phyloP scores from a whole-genome alignment of 345 rosid species.

The Acer yangbiense region DNA sequence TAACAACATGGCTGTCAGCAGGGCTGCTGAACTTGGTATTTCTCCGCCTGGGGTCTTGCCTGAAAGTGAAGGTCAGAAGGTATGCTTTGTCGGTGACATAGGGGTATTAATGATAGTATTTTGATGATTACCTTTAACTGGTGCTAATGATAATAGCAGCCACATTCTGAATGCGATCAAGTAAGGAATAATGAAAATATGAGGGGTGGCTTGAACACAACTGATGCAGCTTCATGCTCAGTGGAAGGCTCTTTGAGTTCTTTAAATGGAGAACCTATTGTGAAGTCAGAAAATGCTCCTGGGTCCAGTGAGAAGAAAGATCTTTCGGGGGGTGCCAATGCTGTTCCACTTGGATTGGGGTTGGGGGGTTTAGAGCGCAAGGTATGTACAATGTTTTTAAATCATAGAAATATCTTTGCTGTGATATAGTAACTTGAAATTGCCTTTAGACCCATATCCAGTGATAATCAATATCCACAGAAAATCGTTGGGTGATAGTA shows the following conservation, averaged over 20 bases:
- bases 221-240: slow-evolving; percentile 34
- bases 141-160: slow-evolving; percentile 32
- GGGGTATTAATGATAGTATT: not conserved
- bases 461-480: too few species aligned
- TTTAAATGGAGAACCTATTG: slow-evolving; percentile 32
- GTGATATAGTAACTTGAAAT: not conserved
- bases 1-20: slow-evolving; percentile 26
- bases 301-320: slow-evolving; percentile 44
- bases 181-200: slow-evolving; percentile 27
- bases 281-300: slow-evolving; percentile 36
- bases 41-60: slow-evolving; percentile 21
- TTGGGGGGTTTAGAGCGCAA: slow-evolving; percentile 78
- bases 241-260: slow-evolving; percentile 30
- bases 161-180: slow-evolving; percentile 29
- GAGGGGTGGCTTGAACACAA: slow-evolving; percentile 35
- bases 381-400: slow-evolving; percentile 42
- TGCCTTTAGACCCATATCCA: not conserved
- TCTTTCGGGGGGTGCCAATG: slow-evolving; percentile 34
- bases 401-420: not conserved
- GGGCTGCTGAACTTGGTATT: slow-evolving; percentile 39
- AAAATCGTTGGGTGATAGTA: not conserved
- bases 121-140: slow-evolving; percentile 13
- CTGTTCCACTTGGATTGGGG: slow-evolving; percentile 86
- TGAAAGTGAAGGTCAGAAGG: slow-evolving; percentile 47
- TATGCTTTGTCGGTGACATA: slow-evolving; percentile 29